These are phyloP conservation scores for Terana coerulea DNA, from an alignment of 768 basidiomycete genomes.

Conservation along the genomic window DNA sequence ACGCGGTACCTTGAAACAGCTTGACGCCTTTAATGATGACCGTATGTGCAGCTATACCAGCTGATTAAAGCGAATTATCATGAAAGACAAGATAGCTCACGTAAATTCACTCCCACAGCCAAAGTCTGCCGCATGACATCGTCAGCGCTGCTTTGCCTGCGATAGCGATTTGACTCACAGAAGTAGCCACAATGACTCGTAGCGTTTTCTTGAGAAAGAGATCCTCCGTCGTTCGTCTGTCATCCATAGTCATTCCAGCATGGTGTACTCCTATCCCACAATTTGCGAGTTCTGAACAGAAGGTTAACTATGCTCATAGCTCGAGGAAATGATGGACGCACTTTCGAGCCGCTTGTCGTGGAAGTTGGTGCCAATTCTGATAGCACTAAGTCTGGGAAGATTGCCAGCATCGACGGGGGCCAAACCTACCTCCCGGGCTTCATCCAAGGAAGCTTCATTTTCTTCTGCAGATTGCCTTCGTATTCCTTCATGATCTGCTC, in stretches of 20 bases:
- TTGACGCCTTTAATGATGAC: conserved; percentile 93
- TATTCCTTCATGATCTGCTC: conserved; percentile 76
- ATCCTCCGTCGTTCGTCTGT: conserved; percentile 71
- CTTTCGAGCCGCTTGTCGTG: conserved; percentile 65
- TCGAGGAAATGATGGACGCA: conserved; percentile 24
- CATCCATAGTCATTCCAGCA: conserved; percentile 74
- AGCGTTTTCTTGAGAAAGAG: conserved; percentile 63
- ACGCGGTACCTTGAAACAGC: conserved; percentile 61
- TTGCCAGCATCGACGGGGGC: too few species aligned
- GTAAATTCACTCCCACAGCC: conserved; percentile 95
- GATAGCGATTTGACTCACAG: conserved; percentile 46
- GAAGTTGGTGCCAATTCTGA: conserved; percentile 51
- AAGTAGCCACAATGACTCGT: conserved; percentile 75
- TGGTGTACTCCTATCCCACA: conserved; percentile 89
- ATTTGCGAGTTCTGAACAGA: conserved; percentile 50
- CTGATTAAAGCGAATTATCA: neutral
- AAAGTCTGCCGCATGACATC: conserved; percentile 56
- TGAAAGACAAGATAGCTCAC: conserved; percentile 39
- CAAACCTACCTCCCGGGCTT: conserved; percentile 46
- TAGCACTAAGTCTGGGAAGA: neutral
- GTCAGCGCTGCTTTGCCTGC: too few species aligned
- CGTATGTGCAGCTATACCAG: conserved; percentile 73
- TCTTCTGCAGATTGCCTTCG: conserved; percentile 46
- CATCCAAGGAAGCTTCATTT: conserved; percentile 63
- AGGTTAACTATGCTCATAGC: neutral